phyloP scores from a whole-genome alignment of 2,329 filamentous ascomycete genomes.

The Alternaria sp. region DNA sequence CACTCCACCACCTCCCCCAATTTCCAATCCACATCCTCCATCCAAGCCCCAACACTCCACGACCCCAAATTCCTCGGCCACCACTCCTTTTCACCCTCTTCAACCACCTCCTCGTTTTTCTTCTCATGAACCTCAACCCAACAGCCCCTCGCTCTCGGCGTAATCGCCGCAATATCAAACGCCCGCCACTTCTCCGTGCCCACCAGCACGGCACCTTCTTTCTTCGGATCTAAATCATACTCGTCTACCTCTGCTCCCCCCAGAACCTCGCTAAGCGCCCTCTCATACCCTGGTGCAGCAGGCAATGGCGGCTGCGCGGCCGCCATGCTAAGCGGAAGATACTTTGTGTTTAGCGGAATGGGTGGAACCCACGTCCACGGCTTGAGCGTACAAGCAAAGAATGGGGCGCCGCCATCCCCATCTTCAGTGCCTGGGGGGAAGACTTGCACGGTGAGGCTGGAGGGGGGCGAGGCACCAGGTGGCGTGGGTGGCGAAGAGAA shows the following conservation, averaged over 20 bases:
- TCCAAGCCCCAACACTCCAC: constrained; percentile 42
- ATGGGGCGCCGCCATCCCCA: constrained; percentile 32
- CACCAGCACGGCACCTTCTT: constrained; percentile 29
- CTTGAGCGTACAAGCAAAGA: constrained; percentile 39
- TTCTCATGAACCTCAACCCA: constrained; percentile 31
- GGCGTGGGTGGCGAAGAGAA: constrained; percentile 39
- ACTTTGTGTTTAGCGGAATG: constrained; percentile 36
- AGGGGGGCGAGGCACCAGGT: constrained; percentile 23
- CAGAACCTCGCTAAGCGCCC: constrained; percentile 18
- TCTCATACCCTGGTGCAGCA: constrained; percentile 16
- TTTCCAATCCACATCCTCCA: constrained; percentile 38
- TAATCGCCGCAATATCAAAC: constrained; percentile 31
- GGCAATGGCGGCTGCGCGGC: constrained; percentile 39
- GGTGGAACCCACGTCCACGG: constrained; percentile 40
- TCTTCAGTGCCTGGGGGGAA: constrained; percentile 35
- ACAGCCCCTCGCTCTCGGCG: constrained; percentile 35
- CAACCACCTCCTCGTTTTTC: constrained; percentile 13
- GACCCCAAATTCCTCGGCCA: constrained; percentile 32
- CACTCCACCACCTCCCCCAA: constrained; percentile 37
- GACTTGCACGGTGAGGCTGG: constrained; percentile 35
- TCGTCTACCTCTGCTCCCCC: constrained; percentile 25
- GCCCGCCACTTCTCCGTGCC: constrained; percentile 39
- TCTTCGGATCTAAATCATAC: constrained; percentile 32
- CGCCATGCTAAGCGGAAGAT: constrained; percentile 31
- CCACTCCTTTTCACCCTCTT: constrained; percentile 19